Percentiles rank a stretch among this genome's conserved stretches.
phyloP scores from a whole-genome alignment of 202 grass and related monocot genomes.

The Schoenoplectus tabernaemontani region DNA sequence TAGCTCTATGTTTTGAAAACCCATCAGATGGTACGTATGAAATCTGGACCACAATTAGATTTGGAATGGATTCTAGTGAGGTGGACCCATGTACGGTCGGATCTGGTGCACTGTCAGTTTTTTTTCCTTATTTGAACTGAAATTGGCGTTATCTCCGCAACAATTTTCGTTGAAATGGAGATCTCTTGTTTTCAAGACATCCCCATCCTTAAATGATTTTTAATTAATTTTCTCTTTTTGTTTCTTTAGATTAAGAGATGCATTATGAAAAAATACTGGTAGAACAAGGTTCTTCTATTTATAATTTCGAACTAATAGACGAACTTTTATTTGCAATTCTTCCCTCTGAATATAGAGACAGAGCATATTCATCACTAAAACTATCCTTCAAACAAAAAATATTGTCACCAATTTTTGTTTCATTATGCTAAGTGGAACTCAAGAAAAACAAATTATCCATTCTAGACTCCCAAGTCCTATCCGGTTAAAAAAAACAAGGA shows the following conservation, averaged over 20 bases:
- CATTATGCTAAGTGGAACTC: too few species aligned
- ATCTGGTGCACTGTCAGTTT: background rate
- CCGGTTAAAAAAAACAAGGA: background rate
- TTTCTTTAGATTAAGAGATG: background rate
- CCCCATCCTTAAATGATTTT: too few species aligned
- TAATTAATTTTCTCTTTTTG: background rate
- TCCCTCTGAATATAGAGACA: background rate
- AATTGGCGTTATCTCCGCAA: background rate
- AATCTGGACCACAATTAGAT: background rate
- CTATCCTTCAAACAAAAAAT: background rate
- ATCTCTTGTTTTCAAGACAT: background rate
- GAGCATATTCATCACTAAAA: background rate
- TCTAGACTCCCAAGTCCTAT: too few species aligned
- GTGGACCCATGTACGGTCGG: conserved; percentile 9
- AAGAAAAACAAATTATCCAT: too few species aligned
- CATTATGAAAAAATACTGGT: background rate
- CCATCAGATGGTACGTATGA: background rate
- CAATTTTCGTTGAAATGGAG: background rate
- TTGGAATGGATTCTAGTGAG: background rate
- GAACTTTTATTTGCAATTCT: background rate
- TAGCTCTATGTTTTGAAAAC: background rate
- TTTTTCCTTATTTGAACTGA: background rate
- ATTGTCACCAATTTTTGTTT: background rate
- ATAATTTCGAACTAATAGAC: background rate
- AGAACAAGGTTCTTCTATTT: background rate